Conservation (phyloP, 768 basidiomycete species). For the Lactarius trivialis region DNA sequence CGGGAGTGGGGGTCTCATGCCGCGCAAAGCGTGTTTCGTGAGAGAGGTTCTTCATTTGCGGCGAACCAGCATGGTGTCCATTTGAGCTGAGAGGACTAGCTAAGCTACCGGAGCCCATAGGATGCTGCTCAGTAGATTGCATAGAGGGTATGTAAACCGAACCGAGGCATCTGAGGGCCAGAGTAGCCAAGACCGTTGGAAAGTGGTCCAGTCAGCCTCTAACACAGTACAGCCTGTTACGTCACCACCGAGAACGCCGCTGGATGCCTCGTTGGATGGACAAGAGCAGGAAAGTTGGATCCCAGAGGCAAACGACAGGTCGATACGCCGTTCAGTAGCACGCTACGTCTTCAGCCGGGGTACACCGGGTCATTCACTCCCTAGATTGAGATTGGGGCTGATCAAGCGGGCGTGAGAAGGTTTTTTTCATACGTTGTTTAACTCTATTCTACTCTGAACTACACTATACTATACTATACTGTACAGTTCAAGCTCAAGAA, state of each 20-base stretch:
- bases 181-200: background rate
- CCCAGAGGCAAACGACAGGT: background rate
- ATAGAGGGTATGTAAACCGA: background rate
- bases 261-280: background rate
- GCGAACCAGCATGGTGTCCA: conserved; percentile 14
- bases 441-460: background rate
- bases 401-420: conserved; percentile 13
- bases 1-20: conserved; percentile 1
- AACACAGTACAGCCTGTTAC: background rate
- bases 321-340: background rate
- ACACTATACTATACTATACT: background rate
- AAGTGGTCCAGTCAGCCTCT: conserved; percentile 18
- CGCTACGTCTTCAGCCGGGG: background rate
- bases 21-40: conserved; percentile 1
- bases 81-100: conserved; percentile 20
- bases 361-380: background rate
- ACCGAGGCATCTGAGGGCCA: background rate
- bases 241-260: background rate
- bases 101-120: conserved; percentile 4
- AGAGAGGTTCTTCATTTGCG: background rate
- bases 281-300: background rate
- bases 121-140: conserved; percentile 7
- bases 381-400: background rate
- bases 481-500: background rate
- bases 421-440: background rate